Evolutionary conservation across 2,329 filamentous ascomycete species (phyloP).

Genomic region (Aspergillus unguis): DNA sequence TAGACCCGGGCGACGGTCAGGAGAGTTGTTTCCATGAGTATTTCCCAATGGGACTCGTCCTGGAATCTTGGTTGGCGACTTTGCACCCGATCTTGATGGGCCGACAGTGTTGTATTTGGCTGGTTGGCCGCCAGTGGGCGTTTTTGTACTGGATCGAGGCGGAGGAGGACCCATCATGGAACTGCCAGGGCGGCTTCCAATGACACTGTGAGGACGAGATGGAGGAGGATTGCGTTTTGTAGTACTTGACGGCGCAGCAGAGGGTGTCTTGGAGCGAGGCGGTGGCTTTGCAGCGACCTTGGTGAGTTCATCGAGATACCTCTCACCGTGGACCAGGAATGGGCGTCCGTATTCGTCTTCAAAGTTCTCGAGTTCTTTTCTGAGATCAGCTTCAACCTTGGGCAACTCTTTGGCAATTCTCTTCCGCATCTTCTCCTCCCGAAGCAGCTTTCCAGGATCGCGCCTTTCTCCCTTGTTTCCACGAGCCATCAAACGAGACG

Average conservation of each 20-base stretch:
- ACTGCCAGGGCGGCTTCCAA: conserved; percentile 28
- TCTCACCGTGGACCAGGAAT: conserved; percentile 87
- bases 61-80: conserved; percentile 50
- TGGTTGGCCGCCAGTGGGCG: conserved; percentile 42
- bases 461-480: conserved; percentile 91
- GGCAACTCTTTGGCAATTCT: conserved; percentile 93
- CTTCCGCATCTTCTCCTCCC: conserved; percentile 99
- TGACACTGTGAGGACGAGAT: conserved; percentile 32
- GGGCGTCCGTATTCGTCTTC: conserved; percentile 92
- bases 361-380: conserved; percentile 76
- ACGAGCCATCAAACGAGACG: conserved; percentile 85
- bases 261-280: conserved; percentile 49
- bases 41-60: conserved; percentile 46
- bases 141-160: conserved; percentile 46
- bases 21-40: conserved; percentile 65
- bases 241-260: conserved; percentile 26
- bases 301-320: conserved; percentile 80
- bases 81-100: conserved; percentile 30
- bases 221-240: conserved; percentile 16
- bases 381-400: conserved; percentile 81
- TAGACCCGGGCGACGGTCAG: conserved; percentile 61
- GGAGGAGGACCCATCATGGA: conserved; percentile 35
- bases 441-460: conserved; percentile 86
- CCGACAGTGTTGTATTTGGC: conserved; percentile 40
- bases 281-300: conserved; percentile 65